phyloP scores from a whole-genome alignment of 2,329 filamentous ascomycete species.

The Fusarium miscanthi region DNA sequence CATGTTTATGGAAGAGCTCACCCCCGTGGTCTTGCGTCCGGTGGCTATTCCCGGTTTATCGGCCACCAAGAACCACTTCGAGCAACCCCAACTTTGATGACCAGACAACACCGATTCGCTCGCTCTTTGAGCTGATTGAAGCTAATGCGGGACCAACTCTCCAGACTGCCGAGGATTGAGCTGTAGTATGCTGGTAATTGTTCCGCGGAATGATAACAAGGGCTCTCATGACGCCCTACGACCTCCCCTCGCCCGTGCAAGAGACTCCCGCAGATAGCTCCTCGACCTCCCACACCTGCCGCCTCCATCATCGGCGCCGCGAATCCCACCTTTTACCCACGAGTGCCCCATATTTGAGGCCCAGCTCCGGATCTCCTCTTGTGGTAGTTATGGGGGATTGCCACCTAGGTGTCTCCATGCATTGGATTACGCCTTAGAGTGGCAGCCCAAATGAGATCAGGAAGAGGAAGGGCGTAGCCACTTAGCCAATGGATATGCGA shows the following conservation, averaged over 20 bases:
- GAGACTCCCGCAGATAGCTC: constrained; percentile 18
- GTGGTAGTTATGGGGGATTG: neutral
- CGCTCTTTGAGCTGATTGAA: constrained; percentile 8
- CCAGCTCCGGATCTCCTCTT: constrained; percentile 39
- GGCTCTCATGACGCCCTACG: constrained; percentile 1
- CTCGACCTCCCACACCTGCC: constrained; percentile 15
- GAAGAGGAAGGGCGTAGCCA: neutral
- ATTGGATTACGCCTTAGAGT: neutral
- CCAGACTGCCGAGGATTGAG: constrained; percentile 28
- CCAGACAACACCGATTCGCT: constrained; percentile 29
- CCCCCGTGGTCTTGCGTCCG: constrained; percentile 8
- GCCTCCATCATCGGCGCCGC: constrained; percentile 29
- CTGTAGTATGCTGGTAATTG: constrained; percentile 2
- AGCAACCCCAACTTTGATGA: constrained; percentile 20
- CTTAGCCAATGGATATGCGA: constrained; percentile 31
- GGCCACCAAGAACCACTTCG: constrained; percentile 9
- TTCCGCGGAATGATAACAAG: constrained; percentile 22
- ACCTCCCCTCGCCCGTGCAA: constrained; percentile 5
- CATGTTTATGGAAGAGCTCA: constrained; percentile 16
- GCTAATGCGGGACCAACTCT: constrained; percentile 18
- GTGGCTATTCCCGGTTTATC: constrained; percentile 25
- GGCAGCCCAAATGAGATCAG: neutral
- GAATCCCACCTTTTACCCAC: constrained; percentile 28
- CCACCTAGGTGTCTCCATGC: neutral
- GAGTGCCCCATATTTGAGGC: constrained; percentile 35